Percentiles rank a stretch among this genome's conserved stretches.
Conservation (phyloP, 192 early-diverging fungal genomes). For the Jimgerdemannia lactiflua region DNA sequence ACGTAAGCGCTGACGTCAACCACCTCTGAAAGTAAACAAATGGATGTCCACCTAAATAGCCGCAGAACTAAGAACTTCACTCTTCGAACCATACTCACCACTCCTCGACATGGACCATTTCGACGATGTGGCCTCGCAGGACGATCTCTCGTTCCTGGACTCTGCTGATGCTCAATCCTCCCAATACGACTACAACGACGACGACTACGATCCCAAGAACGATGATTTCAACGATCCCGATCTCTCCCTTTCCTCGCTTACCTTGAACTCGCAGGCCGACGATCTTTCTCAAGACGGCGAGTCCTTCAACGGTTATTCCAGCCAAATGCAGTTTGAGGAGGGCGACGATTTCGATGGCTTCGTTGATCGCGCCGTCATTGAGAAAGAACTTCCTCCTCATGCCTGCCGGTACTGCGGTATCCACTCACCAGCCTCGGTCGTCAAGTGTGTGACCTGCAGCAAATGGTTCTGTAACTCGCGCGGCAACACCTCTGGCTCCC, state of each 20-base stretch:
- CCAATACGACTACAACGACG: constrained; percentile 64
- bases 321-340: constrained; percentile 43
- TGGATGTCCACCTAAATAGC: background rate
- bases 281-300: constrained; percentile 11
- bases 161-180: constrained; percentile 59
- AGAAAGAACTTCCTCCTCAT: constrained; percentile 69
- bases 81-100: background rate
- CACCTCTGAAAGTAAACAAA: background rate
- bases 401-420: constrained; percentile 95
- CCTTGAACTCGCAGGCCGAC: constrained; percentile 34
- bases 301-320: constrained; percentile 5
- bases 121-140: constrained; percentile 32
- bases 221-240: constrained; percentile 47
- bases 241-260: constrained; percentile 37
- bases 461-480: constrained; percentile 98
- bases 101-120: constrained; percentile 19
- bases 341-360: constrained; percentile 53
- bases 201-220: constrained; percentile 39
- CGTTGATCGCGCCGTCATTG: constrained; percentile 38
- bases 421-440: constrained; percentile 81
- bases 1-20: too few relatives aligned
- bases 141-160: constrained; percentile 54
- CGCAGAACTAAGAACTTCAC: background rate
- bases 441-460: constrained; percentile 89
- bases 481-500: constrained; percentile 86